A percentile compares a stretch with the other conserved stretches of the same genome.
phyloP scores from a whole-genome alignment of 2,329 filamentous ascomycete species.

The Diaporthe australafricana region DNA sequence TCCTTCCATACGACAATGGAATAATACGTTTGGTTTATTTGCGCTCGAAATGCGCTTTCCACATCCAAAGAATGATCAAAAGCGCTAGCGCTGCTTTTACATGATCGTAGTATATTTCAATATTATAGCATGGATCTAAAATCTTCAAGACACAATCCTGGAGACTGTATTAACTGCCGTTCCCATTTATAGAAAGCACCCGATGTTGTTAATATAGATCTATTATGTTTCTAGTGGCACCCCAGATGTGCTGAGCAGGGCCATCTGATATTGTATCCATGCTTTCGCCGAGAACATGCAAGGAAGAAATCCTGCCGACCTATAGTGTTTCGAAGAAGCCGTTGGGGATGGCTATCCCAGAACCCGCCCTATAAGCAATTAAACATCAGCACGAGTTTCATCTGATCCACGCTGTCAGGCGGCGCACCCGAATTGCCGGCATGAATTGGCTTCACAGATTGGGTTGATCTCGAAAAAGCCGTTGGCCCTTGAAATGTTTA shows the following conservation, averaged over 20 bases:
- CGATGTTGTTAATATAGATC: background rate
- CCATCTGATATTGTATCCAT: background rate
- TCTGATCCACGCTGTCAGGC: background rate
- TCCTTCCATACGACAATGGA: no score
- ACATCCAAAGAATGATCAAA: no score
- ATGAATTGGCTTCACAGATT: constrained; percentile 8
- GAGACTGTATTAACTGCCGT: constrained; percentile 8
- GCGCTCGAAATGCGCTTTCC: no score
- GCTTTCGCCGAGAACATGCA: background rate
- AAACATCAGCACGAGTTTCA: background rate
- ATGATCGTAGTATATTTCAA: background rate
- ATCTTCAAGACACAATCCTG: background rate
- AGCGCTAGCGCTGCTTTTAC: background rate
- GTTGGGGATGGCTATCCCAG: background rate
- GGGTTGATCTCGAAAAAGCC: background rate
- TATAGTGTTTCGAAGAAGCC: constrained; percentile 1
- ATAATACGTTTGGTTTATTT: no score
- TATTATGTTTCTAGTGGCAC: constrained; percentile 15
- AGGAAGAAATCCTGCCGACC: background rate
- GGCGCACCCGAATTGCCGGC: background rate
- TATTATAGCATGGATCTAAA: background rate
- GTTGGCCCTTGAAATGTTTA: background rate
- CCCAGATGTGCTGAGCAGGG: background rate
- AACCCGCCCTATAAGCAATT: background rate
- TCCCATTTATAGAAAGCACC: background rate